Evolutionary conservation across 139 green algal species (phyloP).

Genomic region (Ettlia oleoabundans): DNA sequence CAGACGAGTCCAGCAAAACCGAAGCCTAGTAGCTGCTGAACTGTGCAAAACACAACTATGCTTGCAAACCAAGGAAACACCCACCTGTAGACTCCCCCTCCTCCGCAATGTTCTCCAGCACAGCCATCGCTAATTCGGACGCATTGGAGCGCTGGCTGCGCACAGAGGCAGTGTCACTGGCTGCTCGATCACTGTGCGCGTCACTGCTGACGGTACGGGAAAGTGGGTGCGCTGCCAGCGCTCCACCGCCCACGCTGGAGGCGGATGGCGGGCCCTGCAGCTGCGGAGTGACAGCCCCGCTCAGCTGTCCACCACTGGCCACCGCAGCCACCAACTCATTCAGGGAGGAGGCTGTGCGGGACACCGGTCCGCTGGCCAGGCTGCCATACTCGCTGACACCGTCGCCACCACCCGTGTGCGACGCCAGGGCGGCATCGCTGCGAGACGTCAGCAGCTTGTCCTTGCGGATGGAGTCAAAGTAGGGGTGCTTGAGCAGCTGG

Average conservation of each 20-base stretch:
- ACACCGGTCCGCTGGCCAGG: constrained; percentile 7
- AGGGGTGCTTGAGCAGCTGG: constrained; percentile 92
- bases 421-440: constrained; percentile 17
- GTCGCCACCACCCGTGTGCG: not conserved
- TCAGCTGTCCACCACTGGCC: no score
- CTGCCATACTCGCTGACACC: not conserved
- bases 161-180: constrained; percentile 10
- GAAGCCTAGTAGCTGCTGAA: no score
- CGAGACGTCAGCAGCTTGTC: constrained; percentile 26
- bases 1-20: no score
- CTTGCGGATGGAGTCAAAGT: constrained; percentile 82
- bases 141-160: constrained; percentile 38
- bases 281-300: not conserved
- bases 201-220: constrained; percentile 1
- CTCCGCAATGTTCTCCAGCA: constrained; percentile 37
- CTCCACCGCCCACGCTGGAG: not conserved
- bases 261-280: not conserved
- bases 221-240: not conserved
- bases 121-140: constrained; percentile 40
- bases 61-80: not conserved
- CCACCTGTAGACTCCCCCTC: constrained; percentile 12
- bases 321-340: not conserved
- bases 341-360: constrained; percentile 28
- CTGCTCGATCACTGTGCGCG: constrained; percentile 2
- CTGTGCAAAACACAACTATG: not conserved